Base-by-base conservation (phyloP, 2,329 filamentous ascomycete genomes). In the Aspergillus fijiensis region DNA sequence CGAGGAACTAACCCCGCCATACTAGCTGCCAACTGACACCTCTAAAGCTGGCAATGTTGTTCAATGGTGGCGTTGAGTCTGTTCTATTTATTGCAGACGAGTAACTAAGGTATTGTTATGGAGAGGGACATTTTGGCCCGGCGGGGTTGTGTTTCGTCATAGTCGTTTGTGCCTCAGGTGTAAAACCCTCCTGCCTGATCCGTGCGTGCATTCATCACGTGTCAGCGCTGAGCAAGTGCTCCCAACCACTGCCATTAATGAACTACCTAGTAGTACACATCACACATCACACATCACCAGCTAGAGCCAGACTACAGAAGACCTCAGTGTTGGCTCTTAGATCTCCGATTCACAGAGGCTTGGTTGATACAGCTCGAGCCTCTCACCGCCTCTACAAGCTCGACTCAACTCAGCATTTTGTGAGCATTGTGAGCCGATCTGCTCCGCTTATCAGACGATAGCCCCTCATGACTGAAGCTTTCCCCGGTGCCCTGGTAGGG, bases 401-500 rank as follows among this genome's bases (percentile, higher is more conserved):
- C 2, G 5, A 12, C n/a, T 48, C 5, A n/a, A 48, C n/a, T 7
- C 14, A 6, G 27, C 23, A 14, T 23, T 19, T 29, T 11, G n/a
- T n/a, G 39, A 25, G 12, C 45, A 16, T 29, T 11, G n/a, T n/a
- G 39, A 25, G 12, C 45, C 2, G 45, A 27, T 49, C n/a, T 27
- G 21, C 25, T 21, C 47, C 59, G 29, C 45, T 48, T 33, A 49
- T 47, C 11, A 11, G 31, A 23, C 25, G 31, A 21, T 47, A 49
- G 48, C 51, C 57, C 60, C 61, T 62, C 59, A 78, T 78, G 76
- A 68, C 74, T 45, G 70, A 73, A 52, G 69, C 73, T 11, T 76
- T 77, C 65, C 71, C 74, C 50, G 69, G 66, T 25, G 64, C 71
- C 58, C 63, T 76, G 45, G 68, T 69, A 33, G 82, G 80, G 39